These are phyloP conservation scores for Aspergillus phoenicis DNA, from an alignment of 2,329 filamentous ascomycete species.

Conservation along the genomic window DNA sequence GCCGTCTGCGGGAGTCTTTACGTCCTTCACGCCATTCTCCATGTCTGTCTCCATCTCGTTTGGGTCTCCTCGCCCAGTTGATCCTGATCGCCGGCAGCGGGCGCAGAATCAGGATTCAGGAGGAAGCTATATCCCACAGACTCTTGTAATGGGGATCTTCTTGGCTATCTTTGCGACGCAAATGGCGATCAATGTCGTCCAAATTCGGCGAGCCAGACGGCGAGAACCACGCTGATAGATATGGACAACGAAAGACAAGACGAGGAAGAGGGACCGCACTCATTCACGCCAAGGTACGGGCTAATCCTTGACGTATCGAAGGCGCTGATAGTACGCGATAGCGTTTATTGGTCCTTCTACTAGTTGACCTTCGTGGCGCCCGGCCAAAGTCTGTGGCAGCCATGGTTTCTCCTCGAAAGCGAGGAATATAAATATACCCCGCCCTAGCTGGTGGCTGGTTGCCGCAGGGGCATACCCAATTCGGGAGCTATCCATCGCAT, in stretches of 20 bases:
- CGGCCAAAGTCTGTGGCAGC: too few species aligned
- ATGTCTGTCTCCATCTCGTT: constrained; percentile 42
- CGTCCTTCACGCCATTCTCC: constrained; percentile 38
- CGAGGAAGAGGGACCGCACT: constrained; percentile 17
- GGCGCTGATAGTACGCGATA: not conserved
- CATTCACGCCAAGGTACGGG: constrained; percentile 2
- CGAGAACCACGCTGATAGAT: constrained; percentile 14
- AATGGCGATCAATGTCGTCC: constrained; percentile 32
- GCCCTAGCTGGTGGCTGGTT: not conserved
- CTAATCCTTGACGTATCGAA: not conserved
- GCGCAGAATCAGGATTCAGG: constrained; percentile 11
- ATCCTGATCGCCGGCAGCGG: constrained; percentile 7
- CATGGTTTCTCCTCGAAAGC: too few species aligned
- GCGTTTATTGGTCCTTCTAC: not conserved
- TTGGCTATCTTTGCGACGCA: constrained; percentile 35
- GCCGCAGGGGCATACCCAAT: not conserved
- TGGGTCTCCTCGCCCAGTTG: constrained; percentile 22
- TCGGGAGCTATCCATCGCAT: not conserved
- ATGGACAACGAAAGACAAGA: constrained; percentile 7
- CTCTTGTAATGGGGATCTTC: constrained; percentile 36
- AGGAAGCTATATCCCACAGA: constrained; percentile 35
- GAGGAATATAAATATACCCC: too few species aligned
- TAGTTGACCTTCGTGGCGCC: too few species aligned
- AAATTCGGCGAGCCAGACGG: constrained; percentile 29
- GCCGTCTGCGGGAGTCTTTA: constrained; percentile 31